A percentile compares a stretch with the other conserved stretches of the same genome.
These are phyloP conservation scores for Rhodotorula paludigena DNA, from an alignment of 768 basidiomycete species.

Conservation along the genomic window DNA sequence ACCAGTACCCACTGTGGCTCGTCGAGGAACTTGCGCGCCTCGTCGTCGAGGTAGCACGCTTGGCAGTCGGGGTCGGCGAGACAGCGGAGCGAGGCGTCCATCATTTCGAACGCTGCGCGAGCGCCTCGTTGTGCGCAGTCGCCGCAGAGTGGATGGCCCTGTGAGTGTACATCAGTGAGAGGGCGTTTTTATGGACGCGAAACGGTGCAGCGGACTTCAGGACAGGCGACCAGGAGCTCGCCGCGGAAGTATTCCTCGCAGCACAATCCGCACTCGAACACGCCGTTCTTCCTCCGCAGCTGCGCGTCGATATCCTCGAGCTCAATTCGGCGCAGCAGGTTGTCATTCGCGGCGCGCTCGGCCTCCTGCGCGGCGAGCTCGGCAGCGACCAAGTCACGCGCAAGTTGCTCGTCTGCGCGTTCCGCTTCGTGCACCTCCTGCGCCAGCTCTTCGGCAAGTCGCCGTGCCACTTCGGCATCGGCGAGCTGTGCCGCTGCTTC, in stretches of 20 bases:
- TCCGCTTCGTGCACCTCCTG: too few relatives aligned
- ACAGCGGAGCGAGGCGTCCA: neutral
- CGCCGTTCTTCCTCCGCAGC: neutral
- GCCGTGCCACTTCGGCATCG: neutral
- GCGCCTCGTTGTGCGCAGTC: neutral
- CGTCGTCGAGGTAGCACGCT: neutral
- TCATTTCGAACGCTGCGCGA: neutral
- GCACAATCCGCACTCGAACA: conserved; percentile 1
- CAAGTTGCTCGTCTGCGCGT: neutral
- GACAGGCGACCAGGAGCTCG: conserved; percentile 4
- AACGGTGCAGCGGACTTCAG: neutral
- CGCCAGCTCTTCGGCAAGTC: neutral
- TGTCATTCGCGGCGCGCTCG: neutral
- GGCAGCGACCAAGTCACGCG: neutral
- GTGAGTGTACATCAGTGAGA: neutral
- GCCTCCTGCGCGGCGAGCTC: neutral
- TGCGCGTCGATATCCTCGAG: neutral
- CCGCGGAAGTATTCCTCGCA: conserved; percentile 2
- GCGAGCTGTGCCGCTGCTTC: neutral
- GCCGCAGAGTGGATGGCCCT: conserved; percentile 4
- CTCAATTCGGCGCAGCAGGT: neutral
- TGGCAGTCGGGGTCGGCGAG: neutral
- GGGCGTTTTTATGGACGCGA: neutral
- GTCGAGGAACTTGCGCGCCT: neutral
- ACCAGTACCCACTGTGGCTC: neutral